phyloP scores from a whole-genome alignment of 2,329 filamentous ascomycete genomes.

The Cladosporium velox region DNA sequence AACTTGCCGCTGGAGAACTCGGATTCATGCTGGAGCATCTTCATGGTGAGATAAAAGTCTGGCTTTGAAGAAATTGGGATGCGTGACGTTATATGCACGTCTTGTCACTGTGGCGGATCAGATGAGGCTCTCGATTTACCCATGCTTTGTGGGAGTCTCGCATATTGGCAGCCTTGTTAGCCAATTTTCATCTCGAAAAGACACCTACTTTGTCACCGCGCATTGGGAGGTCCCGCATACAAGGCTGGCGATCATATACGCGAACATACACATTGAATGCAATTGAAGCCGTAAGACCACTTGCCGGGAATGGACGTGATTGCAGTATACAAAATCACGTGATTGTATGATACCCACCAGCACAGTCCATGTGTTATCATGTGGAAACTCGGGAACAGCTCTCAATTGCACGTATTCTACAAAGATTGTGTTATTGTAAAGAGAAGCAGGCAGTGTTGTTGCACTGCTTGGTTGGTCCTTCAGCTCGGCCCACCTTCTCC shows the following conservation, averaged over 20 bases:
- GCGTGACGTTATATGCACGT: too few relatives aligned
- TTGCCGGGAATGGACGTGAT: neutral
- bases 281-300: neutral
- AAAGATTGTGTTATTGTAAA: neutral
- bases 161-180: neutral
- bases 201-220: neutral
- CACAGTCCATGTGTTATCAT: neutral
- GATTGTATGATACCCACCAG: neutral
- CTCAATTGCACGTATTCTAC: neutral
- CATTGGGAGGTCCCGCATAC: neutral
- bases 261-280: neutral
- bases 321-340: neutral
- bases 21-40: neutral
- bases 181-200: too few relatives aligned
- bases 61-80: too few relatives aligned
- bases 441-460: neutral
- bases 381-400: rapidly evolving
- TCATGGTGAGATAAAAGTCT: neutral
- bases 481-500: slow-evolving; percentile 10
- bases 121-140: neutral
- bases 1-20: neutral
- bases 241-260: neutral
- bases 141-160: neutral
- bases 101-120: neutral
- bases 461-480: neutral